Evolutionary conservation across 306 rosid genomes (phyloP), one percentile per base, ranked within the genome.

Genomic region (Ammopiptanthus mongolicus): DNA sequence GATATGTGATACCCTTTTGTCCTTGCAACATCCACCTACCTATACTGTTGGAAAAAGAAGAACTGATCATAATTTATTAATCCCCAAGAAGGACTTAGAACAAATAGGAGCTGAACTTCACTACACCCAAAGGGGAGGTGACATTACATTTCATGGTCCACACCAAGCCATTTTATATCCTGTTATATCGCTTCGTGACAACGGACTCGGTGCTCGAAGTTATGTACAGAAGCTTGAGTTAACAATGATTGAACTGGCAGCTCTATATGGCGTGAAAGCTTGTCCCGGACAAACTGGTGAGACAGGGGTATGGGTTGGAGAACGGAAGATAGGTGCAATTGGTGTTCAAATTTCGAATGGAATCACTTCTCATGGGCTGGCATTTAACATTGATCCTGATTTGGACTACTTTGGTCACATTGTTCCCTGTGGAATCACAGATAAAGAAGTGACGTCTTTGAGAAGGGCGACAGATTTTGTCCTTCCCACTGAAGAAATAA

Each of bases 61-160:
- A 56, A 91, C 96, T 3, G 93, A 86, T 80, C 96, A 95, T 66
- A 95, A 88, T 82, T 72, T 95, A 37, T 76, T 95, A 25, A 84
- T 90, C 53, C 84, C 96, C 0, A 83, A 88, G 71, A 79, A 90
- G 1, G 89, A 94, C 18, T 81, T 94, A 29, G 81, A 86, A 65
- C 53, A 28, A 61, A 82, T 91, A 57, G 98, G 97, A 53, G 97
- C 97, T 62, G 88, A 88, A 47, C 84, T 95, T 70, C 86, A 86
- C 83, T 86, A 90, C 76, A 90, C 92, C 0, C 88, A 90, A 60
- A 82, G 97, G 55, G 98, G 98, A 67, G 93, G 98, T 17, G 98
- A 90, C 80, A 87, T 95, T 63, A 91, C 97, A n/a, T 95, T 86
- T 78, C 98, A 95, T 61, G 97, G 97, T 79, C 96, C 97, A 31